A percentile compares a stretch with the other conserved stretches of the same genome.
Conservation (phyloP, 441 rosid species). For the Arabidopsis hybrid region DNA sequence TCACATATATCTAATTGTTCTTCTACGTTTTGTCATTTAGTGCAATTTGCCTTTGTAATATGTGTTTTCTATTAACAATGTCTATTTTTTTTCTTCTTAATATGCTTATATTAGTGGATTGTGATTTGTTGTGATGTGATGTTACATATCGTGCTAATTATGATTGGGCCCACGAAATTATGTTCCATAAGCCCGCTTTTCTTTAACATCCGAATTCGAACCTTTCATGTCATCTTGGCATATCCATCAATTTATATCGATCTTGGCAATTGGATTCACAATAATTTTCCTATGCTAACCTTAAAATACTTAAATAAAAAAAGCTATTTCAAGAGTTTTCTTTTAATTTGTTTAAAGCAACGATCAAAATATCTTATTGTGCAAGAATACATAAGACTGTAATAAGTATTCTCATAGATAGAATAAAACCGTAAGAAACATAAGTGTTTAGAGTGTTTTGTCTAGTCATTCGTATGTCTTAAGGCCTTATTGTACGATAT, state of each 20-base stretch:
- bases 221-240: slow-evolving; percentile 26
- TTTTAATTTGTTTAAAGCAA: background rate
- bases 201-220: slow-evolving; percentile 16
- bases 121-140: slow-evolving; percentile 24
- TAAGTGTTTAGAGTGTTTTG: too few species aligned
- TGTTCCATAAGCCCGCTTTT: slow-evolving; percentile 10
- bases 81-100: background rate
- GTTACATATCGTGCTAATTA: slow-evolving; percentile 7
- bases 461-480: too few species aligned
- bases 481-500: too few species aligned
- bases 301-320: background rate
- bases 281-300: background rate
- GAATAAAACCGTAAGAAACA: too few species aligned
- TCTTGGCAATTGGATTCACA: background rate
- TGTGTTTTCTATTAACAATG: background rate
- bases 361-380: background rate
- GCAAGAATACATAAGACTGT: background rate
- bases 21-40: background rate
- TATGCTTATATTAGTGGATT: background rate
- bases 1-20: background rate
- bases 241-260: slow-evolving; percentile 11
- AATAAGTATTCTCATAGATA: too few species aligned
- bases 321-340: background rate
- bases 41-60: background rate
- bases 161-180: slow-evolving; percentile 1